These are phyloP conservation scores for Xylaria sp. DNA, from an alignment of 2,329 filamentous ascomycete species.

Conservation along the genomic window DNA sequence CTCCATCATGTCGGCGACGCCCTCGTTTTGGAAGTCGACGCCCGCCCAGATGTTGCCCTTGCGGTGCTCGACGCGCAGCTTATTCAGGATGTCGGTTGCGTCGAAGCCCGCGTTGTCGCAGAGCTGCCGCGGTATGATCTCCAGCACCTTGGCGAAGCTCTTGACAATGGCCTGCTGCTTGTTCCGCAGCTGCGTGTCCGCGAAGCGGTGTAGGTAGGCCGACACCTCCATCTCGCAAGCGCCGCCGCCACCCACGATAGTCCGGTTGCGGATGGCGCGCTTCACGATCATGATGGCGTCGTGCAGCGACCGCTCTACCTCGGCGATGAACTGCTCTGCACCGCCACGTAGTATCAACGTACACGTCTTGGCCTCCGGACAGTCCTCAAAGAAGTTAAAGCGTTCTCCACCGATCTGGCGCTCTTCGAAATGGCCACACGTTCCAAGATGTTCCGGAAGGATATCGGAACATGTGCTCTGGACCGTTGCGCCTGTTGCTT, in stretches of 20 bases:
- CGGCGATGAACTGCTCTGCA: constrained; percentile 98
- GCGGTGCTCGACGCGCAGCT: constrained; percentile 92
- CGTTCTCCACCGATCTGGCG: constrained; percentile 95
- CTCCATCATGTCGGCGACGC: constrained; percentile 91
- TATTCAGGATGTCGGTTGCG: constrained; percentile 96
- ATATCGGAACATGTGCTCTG: constrained; percentile 99
- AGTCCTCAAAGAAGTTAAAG: constrained; percentile 98
- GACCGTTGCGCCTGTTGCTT: constrained; percentile 87
- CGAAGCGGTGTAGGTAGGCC: constrained; percentile 87
- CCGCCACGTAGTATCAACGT: constrained; percentile 93
- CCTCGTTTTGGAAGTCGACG: constrained; percentile 92
- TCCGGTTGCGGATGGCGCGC: constrained; percentile 91
- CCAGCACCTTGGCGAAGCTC: constrained; percentile 94
- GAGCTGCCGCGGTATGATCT: constrained; percentile 93
- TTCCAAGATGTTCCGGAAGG: constrained; percentile 82
- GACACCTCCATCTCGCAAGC: constrained; percentile 97
- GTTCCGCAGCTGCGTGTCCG: constrained; percentile 87
- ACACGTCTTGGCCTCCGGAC: constrained; percentile 94
- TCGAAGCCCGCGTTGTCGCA: constrained; percentile 99
- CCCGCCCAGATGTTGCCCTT: constrained; percentile 93
- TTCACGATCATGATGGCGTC: constrained; percentile 99
- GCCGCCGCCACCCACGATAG: constrained; percentile 93
- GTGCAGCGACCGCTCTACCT: constrained; percentile 96
- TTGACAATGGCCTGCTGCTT: constrained; percentile 99
- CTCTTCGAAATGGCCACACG: constrained; percentile 90